Evolutionary conservation across 805 yeast genomes (phyloP).

Genomic region (Saccharomycodes ludwigii): DNA sequence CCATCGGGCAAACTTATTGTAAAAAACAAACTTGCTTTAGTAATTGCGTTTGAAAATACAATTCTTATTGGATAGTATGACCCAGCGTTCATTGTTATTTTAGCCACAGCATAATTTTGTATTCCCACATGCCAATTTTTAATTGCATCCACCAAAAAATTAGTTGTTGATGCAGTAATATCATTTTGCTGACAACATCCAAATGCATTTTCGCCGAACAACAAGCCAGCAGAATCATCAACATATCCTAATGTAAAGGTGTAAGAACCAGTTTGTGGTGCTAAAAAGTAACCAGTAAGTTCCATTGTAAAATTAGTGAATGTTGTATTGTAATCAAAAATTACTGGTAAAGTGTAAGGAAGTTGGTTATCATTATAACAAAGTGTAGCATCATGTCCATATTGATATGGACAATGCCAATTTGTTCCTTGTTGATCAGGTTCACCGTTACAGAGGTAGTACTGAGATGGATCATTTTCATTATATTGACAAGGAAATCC

Average conservation of each 20-base stretch:
- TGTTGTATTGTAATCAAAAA: conserved; percentile 12
- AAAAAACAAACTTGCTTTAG: conserved; percentile 5
- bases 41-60: conserved; percentile 9
- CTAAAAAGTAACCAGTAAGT: conserved; percentile 16
- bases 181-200: conserved; percentile 19
- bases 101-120: conserved; percentile 1
- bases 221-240: conserved; percentile 24
- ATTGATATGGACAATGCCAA: too few species aligned
- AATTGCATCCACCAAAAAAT: conserved; percentile 5
- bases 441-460: too few species aligned
- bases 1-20: conserved; percentile 8
- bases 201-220: conserved; percentile 23
- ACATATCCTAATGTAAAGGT: conserved; percentile 12
- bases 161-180: conserved; percentile 1
- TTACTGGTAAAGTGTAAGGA: too few species aligned
- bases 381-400: too few species aligned
- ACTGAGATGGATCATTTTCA: too few species aligned
- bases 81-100: conserved; percentile 7
- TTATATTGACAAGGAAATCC: too few species aligned
- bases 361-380: too few species aligned
- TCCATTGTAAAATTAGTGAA: conserved; percentile 15
- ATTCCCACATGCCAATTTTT: conserved; percentile 4
- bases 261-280: conserved; percentile 21
- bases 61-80: conserved; percentile 13
- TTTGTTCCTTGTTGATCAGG: too few species aligned